These are phyloP conservation scores for Xylaria sp. DNA, from an alignment of 2,329 filamentous ascomycete species.

Conservation along the genomic window DNA sequence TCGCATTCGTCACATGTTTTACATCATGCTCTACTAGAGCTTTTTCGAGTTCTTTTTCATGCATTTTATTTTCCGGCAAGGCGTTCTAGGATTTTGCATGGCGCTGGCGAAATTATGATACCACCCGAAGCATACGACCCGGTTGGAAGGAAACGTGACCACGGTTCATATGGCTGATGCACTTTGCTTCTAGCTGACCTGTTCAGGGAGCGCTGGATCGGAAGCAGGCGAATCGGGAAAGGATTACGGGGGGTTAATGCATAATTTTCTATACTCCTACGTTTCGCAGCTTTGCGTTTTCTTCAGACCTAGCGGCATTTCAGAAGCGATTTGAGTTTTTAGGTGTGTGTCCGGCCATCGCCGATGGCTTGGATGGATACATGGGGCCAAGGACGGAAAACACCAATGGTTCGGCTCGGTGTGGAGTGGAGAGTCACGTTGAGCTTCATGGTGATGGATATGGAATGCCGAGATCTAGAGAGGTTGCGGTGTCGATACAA, in stretches of 20 bases:
- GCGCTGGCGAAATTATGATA: slow-evolving; percentile 24
- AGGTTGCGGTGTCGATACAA: background rate
- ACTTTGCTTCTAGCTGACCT: background rate
- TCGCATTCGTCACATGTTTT: slow-evolving; percentile 10
- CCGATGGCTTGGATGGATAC: background rate
- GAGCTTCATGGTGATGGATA: background rate
- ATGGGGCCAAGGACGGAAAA: too few species aligned
- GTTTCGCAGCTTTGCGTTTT: background rate
- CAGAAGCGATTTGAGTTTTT: background rate
- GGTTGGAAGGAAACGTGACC: slow-evolving; percentile 19
- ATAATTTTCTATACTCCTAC: background rate
- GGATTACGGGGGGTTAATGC: background rate
- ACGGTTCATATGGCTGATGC: background rate
- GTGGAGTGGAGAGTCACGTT: background rate
- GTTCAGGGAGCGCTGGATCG: background rate
- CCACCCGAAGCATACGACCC: slow-evolving; percentile 22
- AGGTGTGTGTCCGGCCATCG: background rate
- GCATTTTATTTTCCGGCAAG: slow-evolving; percentile 26
- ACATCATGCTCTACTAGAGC: slow-evolving; percentile 3
- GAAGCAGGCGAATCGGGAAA: background rate
- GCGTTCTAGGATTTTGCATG: slow-evolving; percentile 19
- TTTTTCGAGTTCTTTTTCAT: slow-evolving; percentile 17
- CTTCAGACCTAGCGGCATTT: background rate
- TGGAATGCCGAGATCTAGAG: background rate
- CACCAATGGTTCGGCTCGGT: background rate